phyloP scores from a whole-genome alignment of 2,329 filamentous ascomycete species.

The Colletotrichum liaoningense region DNA sequence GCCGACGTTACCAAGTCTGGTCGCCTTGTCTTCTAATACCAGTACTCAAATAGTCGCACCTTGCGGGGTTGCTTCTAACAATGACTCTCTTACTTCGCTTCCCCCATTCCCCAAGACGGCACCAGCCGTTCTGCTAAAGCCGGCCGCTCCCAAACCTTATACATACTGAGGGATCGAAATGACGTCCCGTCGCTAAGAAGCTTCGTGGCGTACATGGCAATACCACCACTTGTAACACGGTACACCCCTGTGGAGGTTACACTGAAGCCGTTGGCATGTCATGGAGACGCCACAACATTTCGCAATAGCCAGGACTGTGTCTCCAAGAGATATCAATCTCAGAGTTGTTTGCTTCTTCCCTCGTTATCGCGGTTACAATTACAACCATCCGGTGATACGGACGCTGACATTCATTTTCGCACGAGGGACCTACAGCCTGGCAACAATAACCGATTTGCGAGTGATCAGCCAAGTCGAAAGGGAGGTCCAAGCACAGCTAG shows the following conservation, averaged over 20 bases:
- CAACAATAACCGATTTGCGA: background rate
- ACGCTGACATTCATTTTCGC: too few species aligned
- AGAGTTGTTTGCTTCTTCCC: background rate
- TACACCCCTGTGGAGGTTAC: background rate
- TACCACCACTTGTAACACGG: constrained; percentile 13
- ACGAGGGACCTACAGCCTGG: too few species aligned
- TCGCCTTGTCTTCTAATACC: background rate
- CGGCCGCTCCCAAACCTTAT: background rate
- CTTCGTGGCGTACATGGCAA: background rate
- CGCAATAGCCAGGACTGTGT: background rate
- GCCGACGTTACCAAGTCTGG: background rate
- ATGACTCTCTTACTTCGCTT: background rate
- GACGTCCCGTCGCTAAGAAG: background rate
- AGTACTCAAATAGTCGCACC: background rate
- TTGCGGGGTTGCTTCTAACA: background rate
- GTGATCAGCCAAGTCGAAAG: background rate
- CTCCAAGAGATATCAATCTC: background rate
- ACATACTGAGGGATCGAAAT: background rate
- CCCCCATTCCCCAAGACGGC: background rate
- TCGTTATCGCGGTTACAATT: background rate
- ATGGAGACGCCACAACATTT: background rate
- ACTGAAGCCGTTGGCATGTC: background rate
- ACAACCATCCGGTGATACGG: background rate
- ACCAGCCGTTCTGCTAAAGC: background rate
- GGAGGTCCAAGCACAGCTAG: background rate